Evolutionary conservation across 352 stramenopile genomes (phyloP), one percentile per base, ranked within the genome.

Genomic region (Phytophthora citrophthora): DNA sequence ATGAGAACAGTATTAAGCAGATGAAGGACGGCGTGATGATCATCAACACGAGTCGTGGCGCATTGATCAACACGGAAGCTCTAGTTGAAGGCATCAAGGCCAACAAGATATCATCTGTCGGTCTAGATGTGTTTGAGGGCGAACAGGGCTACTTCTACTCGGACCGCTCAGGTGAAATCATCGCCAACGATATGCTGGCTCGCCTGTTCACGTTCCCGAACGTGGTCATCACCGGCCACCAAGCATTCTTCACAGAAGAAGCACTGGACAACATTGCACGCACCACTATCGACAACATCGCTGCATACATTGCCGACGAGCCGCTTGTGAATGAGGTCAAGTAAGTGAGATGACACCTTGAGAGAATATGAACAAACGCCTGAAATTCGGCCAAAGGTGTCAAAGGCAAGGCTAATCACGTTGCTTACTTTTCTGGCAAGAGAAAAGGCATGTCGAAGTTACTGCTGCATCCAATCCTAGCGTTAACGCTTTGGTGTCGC

Each of bases 41-140:
- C 44, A 96, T 98, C 74, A 98, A 97, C 70, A 96, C 89, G 8
- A 90, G 81, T 20, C 89, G 90, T 50, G 90, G 92, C 34, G 89
- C 81, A 15, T 61, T 97, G n/a, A 83, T 97, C 39, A 82, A 96
- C 70, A 96, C 86, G n/a, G 74, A 76, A 7, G 84, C 87, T 4
- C 67, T 97, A 1, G 77, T 97, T 16, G 62, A 85, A 26, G 88
- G 83, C 10, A 76, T 98, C 24, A 84, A 95, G 64, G 74, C 70
- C n/a, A 74, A 79, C 45, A 86, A 94, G 51, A 90, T 98, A 41
- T 66, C 73, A 13, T 61, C 73, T 2, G 80, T 85, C 1, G 90
- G 89, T 18, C 74, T 97, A 1, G 92, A 98, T 56, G 92, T 98
- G 15, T 97, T 89, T 48, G 83, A 90, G 49, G 81, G 80, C 38